These are phyloP conservation scores for Sugiyamaella lignohabitans DNA, from an alignment of 805 yeast genomes.

Conservation along the genomic window DNA sequence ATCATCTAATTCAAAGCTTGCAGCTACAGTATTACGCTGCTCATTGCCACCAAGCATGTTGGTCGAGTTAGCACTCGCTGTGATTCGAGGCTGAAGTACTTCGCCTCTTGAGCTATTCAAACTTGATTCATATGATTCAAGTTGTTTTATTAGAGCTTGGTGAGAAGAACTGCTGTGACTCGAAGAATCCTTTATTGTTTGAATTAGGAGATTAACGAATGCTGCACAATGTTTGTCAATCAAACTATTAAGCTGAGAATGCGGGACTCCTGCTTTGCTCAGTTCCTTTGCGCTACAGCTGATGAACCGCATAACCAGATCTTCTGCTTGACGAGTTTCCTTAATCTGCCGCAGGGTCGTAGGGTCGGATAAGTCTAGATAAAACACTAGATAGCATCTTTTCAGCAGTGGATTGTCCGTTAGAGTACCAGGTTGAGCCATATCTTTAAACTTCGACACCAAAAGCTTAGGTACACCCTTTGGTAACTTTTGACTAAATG, in stretches of 20 bases:
- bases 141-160: constrained; percentile 7
- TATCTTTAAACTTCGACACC: constrained; percentile 29
- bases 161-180: neutral
- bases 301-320: constrained; percentile 30
- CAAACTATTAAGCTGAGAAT: constrained; percentile 28
- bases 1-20: constrained; percentile 46
- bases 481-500: constrained; percentile 25
- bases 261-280: constrained; percentile 31
- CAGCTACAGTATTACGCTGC: neutral
- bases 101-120: constrained; percentile 11
- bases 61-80: neutral
- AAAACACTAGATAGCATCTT: constrained; percentile 53
- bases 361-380: constrained; percentile 53
- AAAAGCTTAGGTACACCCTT: constrained; percentile 27
- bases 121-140: constrained; percentile 14
- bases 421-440: constrained; percentile 27
- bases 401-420: constrained; percentile 43
- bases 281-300: constrained; percentile 29
- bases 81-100: constrained; percentile 9
- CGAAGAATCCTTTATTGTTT: constrained; percentile 15
- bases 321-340: constrained; percentile 33
- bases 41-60: neutral
- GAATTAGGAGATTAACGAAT: constrained; percentile 28
- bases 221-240: constrained; percentile 25
- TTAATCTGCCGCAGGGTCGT: constrained; percentile 31